These are phyloP conservation scores for Phytophthora brassicae DNA, from an alignment of 352 stramenopile species.

Conservation along the genomic window DNA sequence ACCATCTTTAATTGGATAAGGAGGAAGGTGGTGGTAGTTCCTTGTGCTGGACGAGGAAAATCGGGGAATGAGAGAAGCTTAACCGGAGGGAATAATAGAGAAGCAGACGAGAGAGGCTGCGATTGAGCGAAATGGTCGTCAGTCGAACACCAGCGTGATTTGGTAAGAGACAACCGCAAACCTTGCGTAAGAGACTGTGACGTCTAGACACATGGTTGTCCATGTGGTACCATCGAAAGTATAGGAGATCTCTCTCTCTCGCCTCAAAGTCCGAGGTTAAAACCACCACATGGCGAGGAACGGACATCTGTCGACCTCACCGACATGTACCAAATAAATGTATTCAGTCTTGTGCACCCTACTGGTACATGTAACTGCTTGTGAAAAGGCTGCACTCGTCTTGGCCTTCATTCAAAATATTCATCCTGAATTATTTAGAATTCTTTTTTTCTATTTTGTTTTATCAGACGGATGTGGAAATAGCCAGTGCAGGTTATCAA, in stretches of 20 bases:
- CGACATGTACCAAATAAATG: no score
- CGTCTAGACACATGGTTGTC: slow-evolving; percentile 29
- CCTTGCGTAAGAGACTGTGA: slow-evolving; percentile 22
- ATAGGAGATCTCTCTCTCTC: slow-evolving; percentile 7
- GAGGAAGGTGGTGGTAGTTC: slow-evolving; percentile 15
- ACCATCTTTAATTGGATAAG: slow-evolving; percentile 31
- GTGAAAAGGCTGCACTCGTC: no score
- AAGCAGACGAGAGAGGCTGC: slow-evolving; percentile 19
- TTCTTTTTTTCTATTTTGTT: no score
- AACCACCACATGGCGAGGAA: slow-evolving; percentile 23
- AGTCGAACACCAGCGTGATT: slow-evolving; percentile 25
- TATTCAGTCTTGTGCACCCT: no score
- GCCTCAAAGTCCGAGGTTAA: slow-evolving; percentile 15
- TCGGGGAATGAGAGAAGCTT: slow-evolving; percentile 23
- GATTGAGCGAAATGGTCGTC: slow-evolving; percentile 4
- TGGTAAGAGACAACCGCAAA: slow-evolving; percentile 29
- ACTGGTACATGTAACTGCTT: no score
- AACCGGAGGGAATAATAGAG: no score
- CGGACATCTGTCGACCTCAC: no score
- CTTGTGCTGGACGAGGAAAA: slow-evolving; percentile 36
- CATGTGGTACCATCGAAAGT: slow-evolving; percentile 26
- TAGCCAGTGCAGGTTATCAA: no score
- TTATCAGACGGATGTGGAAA: no score
- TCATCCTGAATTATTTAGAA: no score
- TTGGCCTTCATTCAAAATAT: no score